Base-by-base conservation (phyloP, 139 green algal species). In the Chlorella ohadii region DNA sequence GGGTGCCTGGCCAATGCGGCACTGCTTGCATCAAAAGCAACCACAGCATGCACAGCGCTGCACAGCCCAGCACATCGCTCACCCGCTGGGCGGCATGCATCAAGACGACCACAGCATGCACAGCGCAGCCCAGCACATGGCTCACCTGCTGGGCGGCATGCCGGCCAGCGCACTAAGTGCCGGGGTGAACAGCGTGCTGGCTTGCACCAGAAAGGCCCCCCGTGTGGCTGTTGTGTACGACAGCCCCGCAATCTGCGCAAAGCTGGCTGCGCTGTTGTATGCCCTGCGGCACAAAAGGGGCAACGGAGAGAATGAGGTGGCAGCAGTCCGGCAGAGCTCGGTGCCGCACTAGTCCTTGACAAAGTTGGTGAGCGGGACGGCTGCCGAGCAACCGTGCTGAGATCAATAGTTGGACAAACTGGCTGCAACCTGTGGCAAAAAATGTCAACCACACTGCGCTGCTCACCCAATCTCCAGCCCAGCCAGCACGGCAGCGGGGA, bases 181-280 rank as follows among this genome's bases (percentile, higher is more conserved):
- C 0, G 87, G 87, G 4, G 87, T 91, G 59, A 86, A 90, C 5
- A 91, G 38, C 25, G 57, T 67, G 15, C 79, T 83, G 15, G 87
- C 78, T 20, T 87, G 78, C 51, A 92, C 59, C 27, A 92, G 47
- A 72, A 92, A 92, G 22, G 89, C 84, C 2, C 72, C 84, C 3
- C 79, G 65, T 9, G 81, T 84, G 20, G 86, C 85, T 17, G 86
- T 78, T 4, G 76, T 82, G 31, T 55, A 56, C 28, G 61, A 82
- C 22, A 89, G 33, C 9, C 77, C 84, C 1, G 36, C 55, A 38
- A 82, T 86, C 59, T 89, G 86, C 27, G 83, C 51, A 56, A 89
- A 38, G 25, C 81, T 59, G 27, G 27, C 70, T 1, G 33, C 70
- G 25, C 25, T 77, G 41, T 77, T 77, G 70, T 77, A 77, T 23